Percentiles rank a stretch among this genome's conserved stretches.
Evolutionary conservation across 257 asterid genomes (phyloP).

Genomic region (Solanum clarkiae): DNA sequence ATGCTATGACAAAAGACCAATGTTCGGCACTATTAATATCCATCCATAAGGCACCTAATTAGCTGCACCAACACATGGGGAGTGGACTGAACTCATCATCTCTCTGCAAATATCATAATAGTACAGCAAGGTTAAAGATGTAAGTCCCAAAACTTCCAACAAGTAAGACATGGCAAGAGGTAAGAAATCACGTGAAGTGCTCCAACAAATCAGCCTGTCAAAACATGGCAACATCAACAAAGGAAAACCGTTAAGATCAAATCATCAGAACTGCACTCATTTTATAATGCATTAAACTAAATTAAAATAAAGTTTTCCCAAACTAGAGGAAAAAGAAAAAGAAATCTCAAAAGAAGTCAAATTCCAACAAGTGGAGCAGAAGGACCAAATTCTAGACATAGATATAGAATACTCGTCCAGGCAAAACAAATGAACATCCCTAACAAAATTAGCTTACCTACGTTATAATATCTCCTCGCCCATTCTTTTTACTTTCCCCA

Average conservation of each 20-base stretch:
- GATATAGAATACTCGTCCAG: slow-evolving; percentile 6
- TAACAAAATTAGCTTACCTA: not conserved
- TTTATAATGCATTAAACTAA: slow-evolving; percentile 8
- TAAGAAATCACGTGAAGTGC: slow-evolving; percentile 79
- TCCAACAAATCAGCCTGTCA: slow-evolving; percentile 92
- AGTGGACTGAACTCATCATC: slow-evolving; percentile 24
- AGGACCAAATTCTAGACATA: slow-evolving; percentile 20
- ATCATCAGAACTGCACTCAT: not conserved
- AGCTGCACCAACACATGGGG: slow-evolving; percentile 23
- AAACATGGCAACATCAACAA: slow-evolving; percentile 33
- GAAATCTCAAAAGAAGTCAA: not conserved
- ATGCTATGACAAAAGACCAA: slow-evolving; percentile 39
- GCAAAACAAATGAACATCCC: not conserved
- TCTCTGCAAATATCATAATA: slow-evolving; percentile 70
- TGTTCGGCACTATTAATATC: slow-evolving; percentile 32
- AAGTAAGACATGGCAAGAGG: slow-evolving; percentile 81
- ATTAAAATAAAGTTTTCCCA: not conserved
- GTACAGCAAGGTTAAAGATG: slow-evolving; percentile 85
- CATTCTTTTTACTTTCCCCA: not conserved
- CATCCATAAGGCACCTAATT: slow-evolving; percentile 11
- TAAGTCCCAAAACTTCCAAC: slow-evolving; percentile 99
- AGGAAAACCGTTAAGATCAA: slow-evolving; percentile 6
- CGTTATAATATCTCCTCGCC: not conserved
- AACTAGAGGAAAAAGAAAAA: not conserved
- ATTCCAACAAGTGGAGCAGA: not conserved